Evolutionary conservation across 768 basidiomycete species (phyloP).

Genomic region (Leucosporidium scottii): DNA sequence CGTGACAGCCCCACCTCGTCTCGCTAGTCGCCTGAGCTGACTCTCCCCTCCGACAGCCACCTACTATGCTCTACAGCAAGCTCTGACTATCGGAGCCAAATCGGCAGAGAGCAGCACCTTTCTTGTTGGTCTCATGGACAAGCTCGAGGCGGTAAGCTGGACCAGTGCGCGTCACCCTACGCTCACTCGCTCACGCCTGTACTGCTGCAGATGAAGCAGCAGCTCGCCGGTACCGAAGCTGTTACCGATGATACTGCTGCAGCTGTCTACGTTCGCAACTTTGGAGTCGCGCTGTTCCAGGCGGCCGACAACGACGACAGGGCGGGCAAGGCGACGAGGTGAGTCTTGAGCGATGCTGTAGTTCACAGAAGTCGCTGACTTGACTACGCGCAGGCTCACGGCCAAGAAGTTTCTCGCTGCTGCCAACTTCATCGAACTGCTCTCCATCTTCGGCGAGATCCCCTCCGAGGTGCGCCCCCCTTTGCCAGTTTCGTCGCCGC

Average conservation of each 20-base stretch:
- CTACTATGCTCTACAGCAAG: conserved; percentile 84
- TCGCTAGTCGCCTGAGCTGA: too few species aligned
- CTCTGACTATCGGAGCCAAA: conserved; percentile 59
- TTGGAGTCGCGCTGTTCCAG: conserved; percentile 81
- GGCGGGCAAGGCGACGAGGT: conserved; percentile 68
- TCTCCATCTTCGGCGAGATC: conserved; percentile 63
- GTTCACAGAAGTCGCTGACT: neutral
- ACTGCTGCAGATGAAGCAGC: conserved; percentile 55
- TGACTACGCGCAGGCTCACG: conserved; percentile 54
- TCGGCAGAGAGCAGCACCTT: conserved; percentile 63
- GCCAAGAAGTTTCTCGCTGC: conserved; percentile 93
- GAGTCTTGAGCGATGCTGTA: conserved; percentile 27
- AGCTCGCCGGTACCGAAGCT: conserved; percentile 67
- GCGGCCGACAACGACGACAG: conserved; percentile 88
- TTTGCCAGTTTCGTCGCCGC: neutral
- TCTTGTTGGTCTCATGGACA: conserved; percentile 64
- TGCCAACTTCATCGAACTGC: conserved; percentile 85
- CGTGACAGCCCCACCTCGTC: neutral
- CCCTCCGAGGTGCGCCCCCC: conserved; percentile 51
- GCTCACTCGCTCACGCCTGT: neutral
- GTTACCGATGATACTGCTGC: conserved; percentile 74
- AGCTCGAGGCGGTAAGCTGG: conserved; percentile 58
- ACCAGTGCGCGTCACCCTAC: too few species aligned
- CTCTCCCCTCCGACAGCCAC: conserved; percentile 51
- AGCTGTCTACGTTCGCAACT: conserved; percentile 88